A percentile compares a stretch with the other conserved stretches of the same genome.
Evolutionary conservation across 2,329 filamentous ascomycete genomes (phyloP).

Genomic region (Penicillium vulpinum): DNA sequence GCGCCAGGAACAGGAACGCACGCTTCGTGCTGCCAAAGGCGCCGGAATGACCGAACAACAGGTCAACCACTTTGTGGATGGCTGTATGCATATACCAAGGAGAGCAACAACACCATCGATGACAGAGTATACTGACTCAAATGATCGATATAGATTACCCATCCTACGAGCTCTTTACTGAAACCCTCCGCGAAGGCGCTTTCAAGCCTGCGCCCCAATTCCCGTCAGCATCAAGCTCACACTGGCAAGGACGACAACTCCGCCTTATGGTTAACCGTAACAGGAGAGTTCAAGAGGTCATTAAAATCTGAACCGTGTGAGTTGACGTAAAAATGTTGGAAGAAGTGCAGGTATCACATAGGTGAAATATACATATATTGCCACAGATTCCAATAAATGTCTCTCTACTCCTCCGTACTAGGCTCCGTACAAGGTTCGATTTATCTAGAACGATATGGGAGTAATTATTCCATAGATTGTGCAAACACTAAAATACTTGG

Average conservation of each 20-base stretch:
- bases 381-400: background rate
- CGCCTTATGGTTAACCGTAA: slow-evolving; percentile 62
- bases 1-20: slow-evolving; percentile 77
- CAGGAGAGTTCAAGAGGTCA: slow-evolving; percentile 59
- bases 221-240: slow-evolving; percentile 20
- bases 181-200: slow-evolving; percentile 59
- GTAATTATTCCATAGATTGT: background rate
- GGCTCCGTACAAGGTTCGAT: background rate
- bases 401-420: background rate
- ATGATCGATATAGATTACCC: slow-evolving; percentile 56
- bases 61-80: slow-evolving; percentile 73
- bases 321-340: too few species aligned
- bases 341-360: background rate
- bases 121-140: background rate
- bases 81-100: slow-evolving; percentile 48
- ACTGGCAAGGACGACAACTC: slow-evolving; percentile 57
- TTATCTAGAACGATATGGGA: background rate
- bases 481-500: too few species aligned
- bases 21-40: slow-evolving; percentile 65
- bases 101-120: slow-evolving; percentile 1
- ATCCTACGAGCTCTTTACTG: slow-evolving; percentile 69
- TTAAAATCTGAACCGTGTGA: slow-evolving; percentile 47
- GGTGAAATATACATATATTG: background rate
- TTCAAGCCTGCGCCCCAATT: slow-evolving; percentile 43
- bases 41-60: slow-evolving; percentile 80